Evolutionary conservation across 2,329 filamentous ascomycete genomes (phyloP), one percentile per base, ranked within the genome.

Genomic region (Xylariaceae sp.): DNA sequence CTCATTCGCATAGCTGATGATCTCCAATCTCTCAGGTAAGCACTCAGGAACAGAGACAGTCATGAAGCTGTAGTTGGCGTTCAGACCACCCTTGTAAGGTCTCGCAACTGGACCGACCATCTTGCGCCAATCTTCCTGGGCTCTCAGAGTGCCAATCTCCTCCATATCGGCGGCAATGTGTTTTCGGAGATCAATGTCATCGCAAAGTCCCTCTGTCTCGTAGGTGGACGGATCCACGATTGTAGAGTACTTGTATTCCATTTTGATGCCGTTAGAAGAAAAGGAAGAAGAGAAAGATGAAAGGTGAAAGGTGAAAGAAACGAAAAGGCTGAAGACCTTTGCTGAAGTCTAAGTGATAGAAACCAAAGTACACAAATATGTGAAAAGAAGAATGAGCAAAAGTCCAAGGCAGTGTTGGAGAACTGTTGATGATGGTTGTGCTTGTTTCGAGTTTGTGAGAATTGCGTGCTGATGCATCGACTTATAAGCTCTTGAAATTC

Each of bases 1-100:
- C 47, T 73, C 71, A 32, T 68, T 67, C 1, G 65, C 66, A 52
- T 71, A 72, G 1, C 61, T 61, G n/a, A 71, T 47, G 18, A 71
- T 59, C 51, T 70, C 68, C 2, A 73, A 55, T 31, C 70, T 55
- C 12, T 71, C 67, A 6, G 69, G 69, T 3, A 67, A 47, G 47
- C 66, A 68, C 42, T 72, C 68, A 2, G 69, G 68, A 3, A 71
- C 45, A 1, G 64, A 49, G 2, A 65, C 60, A 1, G 47, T 32
- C 11, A 70, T 63, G 48, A 71, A 68, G 44, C 46, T 61, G 39
- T 47, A 62, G 10, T 33, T 44, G 1, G 49, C 39, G 0, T 59
- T 60, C 11, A 70, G 52, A 0, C 57, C 59, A n/a, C 66, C 66
- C 15, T 60, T 54, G 42, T 65, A 68, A 5, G 45, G 46, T 5